Percentiles rank a stretch among this genome's conserved stretches.
phyloP scores from a whole-genome alignment of 257 asterid species.

The Forsythia suspensa region DNA sequence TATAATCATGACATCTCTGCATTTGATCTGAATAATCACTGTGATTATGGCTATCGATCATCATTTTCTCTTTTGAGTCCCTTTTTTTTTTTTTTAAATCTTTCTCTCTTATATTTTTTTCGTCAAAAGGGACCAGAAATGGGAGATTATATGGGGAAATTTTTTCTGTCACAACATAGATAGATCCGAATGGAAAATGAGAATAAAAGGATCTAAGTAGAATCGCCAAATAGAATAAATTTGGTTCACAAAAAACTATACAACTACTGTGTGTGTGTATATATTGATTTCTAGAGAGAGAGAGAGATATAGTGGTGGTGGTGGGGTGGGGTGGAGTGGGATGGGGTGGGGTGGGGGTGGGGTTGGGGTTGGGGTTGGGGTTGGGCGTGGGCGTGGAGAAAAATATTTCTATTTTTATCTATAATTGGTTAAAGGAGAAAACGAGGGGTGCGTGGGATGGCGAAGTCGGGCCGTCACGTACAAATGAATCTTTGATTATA shows the following conservation, averaged over 20 bases:
- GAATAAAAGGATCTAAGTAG: conserved; percentile 45
- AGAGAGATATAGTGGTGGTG: not conserved
- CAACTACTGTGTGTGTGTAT: not conserved
- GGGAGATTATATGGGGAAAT: no score
- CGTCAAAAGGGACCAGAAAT: not conserved
- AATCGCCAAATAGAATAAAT: conserved; percentile 47
- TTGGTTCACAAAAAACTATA: conserved; percentile 19
- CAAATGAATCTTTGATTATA: conserved; percentile 55
- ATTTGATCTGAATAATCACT: conserved; percentile 45
- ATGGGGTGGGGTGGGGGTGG: no score
- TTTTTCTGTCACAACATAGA: conserved; percentile 24
- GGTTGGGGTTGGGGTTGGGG: no score
- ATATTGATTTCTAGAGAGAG: not conserved
- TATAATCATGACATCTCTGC: conserved; percentile 57
- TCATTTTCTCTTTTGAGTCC: conserved; percentile 13
- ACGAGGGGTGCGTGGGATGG: conserved; percentile 42
- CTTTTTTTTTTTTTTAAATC: not conserved
- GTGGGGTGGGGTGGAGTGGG: no score
- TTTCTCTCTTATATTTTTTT: no score
- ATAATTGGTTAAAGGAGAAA: conserved; percentile 17
- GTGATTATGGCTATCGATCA: conserved; percentile 38
- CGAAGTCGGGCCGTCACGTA: conserved; percentile 90
- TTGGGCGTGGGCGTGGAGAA: no score
- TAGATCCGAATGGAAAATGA: conserved; percentile 28
- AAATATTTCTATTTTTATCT: not conserved